Evolutionary conservation across 305 asterid genomes (phyloP).

Genomic region (Fraxinus velutina): DNA sequence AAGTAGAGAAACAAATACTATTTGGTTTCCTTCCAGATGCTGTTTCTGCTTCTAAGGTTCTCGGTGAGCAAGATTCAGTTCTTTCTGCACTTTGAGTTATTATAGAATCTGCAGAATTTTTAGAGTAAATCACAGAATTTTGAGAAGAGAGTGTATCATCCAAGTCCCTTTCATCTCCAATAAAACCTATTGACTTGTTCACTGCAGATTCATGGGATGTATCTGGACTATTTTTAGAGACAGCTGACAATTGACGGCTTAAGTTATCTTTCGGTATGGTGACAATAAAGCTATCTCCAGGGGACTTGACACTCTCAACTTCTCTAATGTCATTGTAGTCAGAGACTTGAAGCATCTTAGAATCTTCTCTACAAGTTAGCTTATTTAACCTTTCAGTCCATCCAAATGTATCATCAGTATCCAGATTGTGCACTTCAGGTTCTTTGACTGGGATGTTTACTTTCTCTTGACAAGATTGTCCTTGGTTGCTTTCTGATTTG

Average conservation of each 20-base stretch:
- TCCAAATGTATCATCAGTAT: slow-evolving; percentile 41
- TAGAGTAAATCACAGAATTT: slow-evolving; percentile 60
- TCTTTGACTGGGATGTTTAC: slow-evolving; percentile 34
- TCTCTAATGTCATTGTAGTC: slow-evolving; percentile 37
- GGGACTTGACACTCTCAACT: slow-evolving; percentile 30
- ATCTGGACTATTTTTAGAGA: slow-evolving; percentile 37
- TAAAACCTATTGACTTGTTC: slow-evolving; percentile 35
- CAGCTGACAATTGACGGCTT: slow-evolving; percentile 34
- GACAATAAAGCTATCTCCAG: slow-evolving; percentile 32
- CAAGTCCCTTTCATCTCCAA: slow-evolving; percentile 48
- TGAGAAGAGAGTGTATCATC: slow-evolving; percentile 70
- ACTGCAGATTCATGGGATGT: slow-evolving; percentile 39
- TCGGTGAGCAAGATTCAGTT: slow-evolving; percentile 41
- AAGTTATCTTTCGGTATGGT: slow-evolving; percentile 31
- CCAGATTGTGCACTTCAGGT: slow-evolving; percentile 44
- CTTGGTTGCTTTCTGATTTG: slow-evolving; percentile 1
- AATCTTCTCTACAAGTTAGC: slow-evolving; percentile 32
- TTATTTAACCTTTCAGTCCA: slow-evolving; percentile 41
- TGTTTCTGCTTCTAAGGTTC: slow-evolving; percentile 51
- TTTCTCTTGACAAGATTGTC: slow-evolving; percentile 39
- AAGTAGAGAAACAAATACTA: background rate
- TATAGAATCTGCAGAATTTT: slow-evolving; percentile 50
- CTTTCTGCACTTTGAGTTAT: slow-evolving; percentile 46
- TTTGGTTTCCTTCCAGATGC: background rate
- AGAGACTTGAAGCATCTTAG: slow-evolving; percentile 31